Evolutionary conservation across 1,284 basidiomycete genomes (phyloP), one percentile per base, ranked within the genome.

Genomic region (Ceratobasidium sp.): DNA sequence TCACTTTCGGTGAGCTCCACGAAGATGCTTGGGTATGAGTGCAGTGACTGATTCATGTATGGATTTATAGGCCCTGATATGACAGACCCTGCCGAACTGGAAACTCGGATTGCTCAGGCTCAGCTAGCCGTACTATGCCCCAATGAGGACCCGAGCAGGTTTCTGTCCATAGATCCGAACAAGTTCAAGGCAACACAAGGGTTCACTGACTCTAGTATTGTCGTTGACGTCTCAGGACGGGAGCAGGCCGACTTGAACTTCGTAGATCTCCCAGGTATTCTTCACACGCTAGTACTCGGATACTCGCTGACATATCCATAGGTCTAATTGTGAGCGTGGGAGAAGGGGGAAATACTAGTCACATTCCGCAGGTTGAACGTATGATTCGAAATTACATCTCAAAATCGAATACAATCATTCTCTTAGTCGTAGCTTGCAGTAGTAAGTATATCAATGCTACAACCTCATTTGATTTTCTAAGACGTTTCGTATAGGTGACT

Each of bases 161-260:
- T 59, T 26, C 36, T 60, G 9, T 14, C 36, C 3, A 41, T 60
- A 3, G 39, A 60, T 23, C 58, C 58, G 12, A 41, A 5, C 3
- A 60, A 43, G 26, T 60, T 39, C 58, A 60, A 60, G 26, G 58
- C 36, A 26, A n/a, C 36, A 3, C 36, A 28, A 60, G 58, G 36
- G 18, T 60, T 60, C 39, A 41, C 36, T 14, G 26, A 41, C 39
- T 39, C 6, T 34, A 43, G 36, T 43, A 32, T 60, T 16, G 18
- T 43, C 32, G 58, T 60, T 10, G 58, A 60, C 16, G 14, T 60
- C 12, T 39, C 36, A 12, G 58, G 58, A 32, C 28, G 16, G 2
- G 36, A 41, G 16, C 58, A 41, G 32, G 58, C 58, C 16, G 58
- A 60, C 36, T 43, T 60, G 39, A 60, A 60, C 32, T 60, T 60